phyloP scores from a whole-genome alignment of 805 yeast species.

The Schwanniomyces polymorphus region DNA sequence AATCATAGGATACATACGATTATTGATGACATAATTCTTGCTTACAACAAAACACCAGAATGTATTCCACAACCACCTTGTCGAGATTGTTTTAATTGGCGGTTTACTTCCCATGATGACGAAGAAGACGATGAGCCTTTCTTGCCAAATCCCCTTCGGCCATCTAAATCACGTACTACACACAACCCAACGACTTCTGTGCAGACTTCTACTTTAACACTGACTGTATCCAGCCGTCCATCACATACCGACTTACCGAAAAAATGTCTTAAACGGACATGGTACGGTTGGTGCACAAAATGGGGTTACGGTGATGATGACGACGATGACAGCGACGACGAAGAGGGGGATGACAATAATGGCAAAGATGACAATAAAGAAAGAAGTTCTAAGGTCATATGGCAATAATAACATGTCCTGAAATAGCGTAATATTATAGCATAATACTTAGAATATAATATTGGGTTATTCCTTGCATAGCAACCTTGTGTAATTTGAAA shows the following conservation, averaged over 20 bases:
- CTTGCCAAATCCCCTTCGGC: slow-evolving; percentile 38
- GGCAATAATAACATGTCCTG: neutral
- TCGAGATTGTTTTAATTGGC: slow-evolving; percentile 89
- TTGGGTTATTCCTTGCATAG: neutral
- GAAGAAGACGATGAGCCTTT: slow-evolving; percentile 35
- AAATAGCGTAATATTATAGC: neutral
- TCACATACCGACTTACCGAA: slow-evolving; percentile 22
- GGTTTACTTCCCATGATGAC: slow-evolving; percentile 56
- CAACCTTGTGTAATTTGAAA: slow-evolving; percentile 1
- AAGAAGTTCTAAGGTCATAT: neutral
- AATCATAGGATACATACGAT: slow-evolving; percentile 92
- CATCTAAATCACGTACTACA: slow-evolving; percentile 10
- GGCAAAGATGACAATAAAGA: slow-evolving; percentile 12
- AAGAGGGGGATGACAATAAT: neutral
- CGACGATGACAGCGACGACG: slow-evolving; percentile 8
- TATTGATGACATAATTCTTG: slow-evolving; percentile 72
- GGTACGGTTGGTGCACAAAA: slow-evolving; percentile 66
- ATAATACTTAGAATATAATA: neutral
- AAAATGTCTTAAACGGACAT: slow-evolving; percentile 55
- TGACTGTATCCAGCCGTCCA: slow-evolving; percentile 1
- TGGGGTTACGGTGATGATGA: slow-evolving; percentile 33
- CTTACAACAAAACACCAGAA: slow-evolving; percentile 73
- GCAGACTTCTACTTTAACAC: slow-evolving; percentile 1
- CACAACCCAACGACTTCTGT: neutral
- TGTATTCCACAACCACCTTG: slow-evolving; percentile 82